Evolutionary conservation across 2,329 filamentous ascomycete species (phyloP), one percentile per base, ranked within the genome.

Genomic region (Talaromyces sp.): DNA sequence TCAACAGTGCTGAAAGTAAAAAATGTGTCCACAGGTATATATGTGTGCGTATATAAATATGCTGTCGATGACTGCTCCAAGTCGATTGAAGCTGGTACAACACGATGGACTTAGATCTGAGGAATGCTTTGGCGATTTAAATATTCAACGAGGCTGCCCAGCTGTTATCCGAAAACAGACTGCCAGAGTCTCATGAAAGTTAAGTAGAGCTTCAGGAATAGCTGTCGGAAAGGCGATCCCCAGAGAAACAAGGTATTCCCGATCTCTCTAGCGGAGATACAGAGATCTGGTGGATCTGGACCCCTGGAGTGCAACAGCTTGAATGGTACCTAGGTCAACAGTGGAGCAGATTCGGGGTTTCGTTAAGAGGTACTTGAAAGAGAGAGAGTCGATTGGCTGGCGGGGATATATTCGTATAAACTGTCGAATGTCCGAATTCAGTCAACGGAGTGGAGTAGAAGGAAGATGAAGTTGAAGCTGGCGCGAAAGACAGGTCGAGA

Each of bases 161-260:
- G 37, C n/a, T 28, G 10, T n/a, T 15, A n/a, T 43, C 57, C 57
- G 57, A 51, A 59, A 52, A 52, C 57, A 59, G 57, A 46, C 22
- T 22, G 43, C n/a, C 31, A 28, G 28, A 28, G 19, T 6, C 9
- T 39, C 39, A 28, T 13, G 39, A 22, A 28, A 2, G 35, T 21
- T n/a, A 41, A 31, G 13, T 25, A 25, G 21, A 25, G 10, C 21
- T 35, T 54, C 10, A 8, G 37, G 43, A 48, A 39, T 21, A 28
- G 37, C 41, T 31, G 25, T 33, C 45, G 35, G 22, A 19, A 19
- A 19, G 37, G 53, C 28, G 31, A 46, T 37, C 31, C n/a, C 45
- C 45, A 35, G 15, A 11, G 17, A 46, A 28, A 28, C 22, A 45
- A 48, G 45, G 45, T 21, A 33, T 33, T 9, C 40, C 37, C 40